These are phyloP conservation scores for Chytriomyces sp. DNA, from an alignment of 192 early-diverging fungal genomes.

Conservation along the genomic window DNA sequence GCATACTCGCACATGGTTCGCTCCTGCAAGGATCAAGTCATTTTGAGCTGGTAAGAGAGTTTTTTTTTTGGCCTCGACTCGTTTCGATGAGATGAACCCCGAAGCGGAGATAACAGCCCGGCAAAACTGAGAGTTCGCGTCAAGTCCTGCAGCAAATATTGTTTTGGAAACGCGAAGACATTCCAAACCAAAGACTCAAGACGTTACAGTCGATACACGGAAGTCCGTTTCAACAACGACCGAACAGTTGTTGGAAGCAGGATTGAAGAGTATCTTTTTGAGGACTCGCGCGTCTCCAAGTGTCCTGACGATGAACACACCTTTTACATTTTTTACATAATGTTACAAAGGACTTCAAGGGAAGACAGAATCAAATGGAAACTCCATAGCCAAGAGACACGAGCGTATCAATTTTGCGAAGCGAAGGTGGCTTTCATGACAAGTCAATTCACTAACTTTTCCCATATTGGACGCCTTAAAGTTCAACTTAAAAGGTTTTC, in stretches of 20 bases:
- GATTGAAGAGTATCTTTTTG: slow-evolving; percentile 82
- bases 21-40: slow-evolving; percentile 32
- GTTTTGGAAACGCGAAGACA: slow-evolving; percentile 88
- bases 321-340: slow-evolving; percentile 91
- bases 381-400: slow-evolving; percentile 54
- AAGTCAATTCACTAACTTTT: slow-evolving; percentile 34
- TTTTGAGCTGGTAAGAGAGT: slow-evolving; percentile 31
- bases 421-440: slow-evolving; percentile 47
- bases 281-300: slow-evolving; percentile 71
- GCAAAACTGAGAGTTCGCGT: slow-evolving; percentile 41
- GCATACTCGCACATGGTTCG: slow-evolving; percentile 37
- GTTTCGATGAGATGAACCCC: not conserved
- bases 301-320: slow-evolving; percentile 68
- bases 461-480: slow-evolving; percentile 69
- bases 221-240: slow-evolving; percentile 92
- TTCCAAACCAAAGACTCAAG: slow-evolving; percentile 76
- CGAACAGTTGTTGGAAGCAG: slow-evolving; percentile 87
- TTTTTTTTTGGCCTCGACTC: not conserved
- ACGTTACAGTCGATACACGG: slow-evolving; percentile 80
- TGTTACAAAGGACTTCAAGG: slow-evolving; percentile 74
- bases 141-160: slow-evolving; percentile 50
- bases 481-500: slow-evolving; percentile 81
- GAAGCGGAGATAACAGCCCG: slow-evolving; percentile 49
- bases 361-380: slow-evolving; percentile 78
- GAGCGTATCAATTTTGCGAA: slow-evolving; percentile 36